phyloP scores from a whole-genome alignment of 495 filamentous ascomycete genomes.

The Lophiotrema nucula region DNA sequence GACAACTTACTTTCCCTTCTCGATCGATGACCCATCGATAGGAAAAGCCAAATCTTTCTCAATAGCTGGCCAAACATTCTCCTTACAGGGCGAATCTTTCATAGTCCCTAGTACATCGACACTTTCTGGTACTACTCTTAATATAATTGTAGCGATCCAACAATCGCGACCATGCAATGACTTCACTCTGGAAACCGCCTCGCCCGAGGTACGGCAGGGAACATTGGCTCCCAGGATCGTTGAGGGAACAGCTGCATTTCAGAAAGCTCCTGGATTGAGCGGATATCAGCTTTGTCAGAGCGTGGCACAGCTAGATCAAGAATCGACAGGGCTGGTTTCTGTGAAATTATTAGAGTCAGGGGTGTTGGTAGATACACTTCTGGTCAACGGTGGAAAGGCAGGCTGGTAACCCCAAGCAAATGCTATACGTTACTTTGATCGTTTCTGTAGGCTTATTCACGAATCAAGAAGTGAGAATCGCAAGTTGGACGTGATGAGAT shows the following conservation, averaged over 20 bases:
- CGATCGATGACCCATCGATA: background rate
- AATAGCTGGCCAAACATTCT: background rate
- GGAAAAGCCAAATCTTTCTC: background rate
- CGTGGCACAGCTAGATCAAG: background rate
- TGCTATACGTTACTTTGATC: too few relatives aligned
- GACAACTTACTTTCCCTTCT: background rate
- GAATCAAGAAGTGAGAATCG: too few relatives aligned
- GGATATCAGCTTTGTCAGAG: background rate
- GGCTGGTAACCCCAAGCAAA: background rate
- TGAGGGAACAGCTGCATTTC: background rate
- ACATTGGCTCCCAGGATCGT: background rate
- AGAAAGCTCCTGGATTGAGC: background rate
- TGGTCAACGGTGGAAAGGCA: background rate
- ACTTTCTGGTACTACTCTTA: background rate
- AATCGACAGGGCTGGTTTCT: background rate
- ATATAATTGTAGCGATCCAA: background rate
- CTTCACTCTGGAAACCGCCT: background rate
- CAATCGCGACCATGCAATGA: background rate
- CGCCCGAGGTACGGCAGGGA: background rate
- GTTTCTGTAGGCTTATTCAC: too few relatives aligned
- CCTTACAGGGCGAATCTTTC: background rate
- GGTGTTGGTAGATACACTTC: background rate
- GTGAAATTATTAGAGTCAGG: background rate
- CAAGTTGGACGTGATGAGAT: too few relatives aligned
- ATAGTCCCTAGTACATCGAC: background rate